Percentiles rank a stretch among this genome's conserved stretches.
Evolutionary conservation across 1,284 basidiomycete species (phyloP).

Genomic region (Cryptococcus deneoformans): DNA sequence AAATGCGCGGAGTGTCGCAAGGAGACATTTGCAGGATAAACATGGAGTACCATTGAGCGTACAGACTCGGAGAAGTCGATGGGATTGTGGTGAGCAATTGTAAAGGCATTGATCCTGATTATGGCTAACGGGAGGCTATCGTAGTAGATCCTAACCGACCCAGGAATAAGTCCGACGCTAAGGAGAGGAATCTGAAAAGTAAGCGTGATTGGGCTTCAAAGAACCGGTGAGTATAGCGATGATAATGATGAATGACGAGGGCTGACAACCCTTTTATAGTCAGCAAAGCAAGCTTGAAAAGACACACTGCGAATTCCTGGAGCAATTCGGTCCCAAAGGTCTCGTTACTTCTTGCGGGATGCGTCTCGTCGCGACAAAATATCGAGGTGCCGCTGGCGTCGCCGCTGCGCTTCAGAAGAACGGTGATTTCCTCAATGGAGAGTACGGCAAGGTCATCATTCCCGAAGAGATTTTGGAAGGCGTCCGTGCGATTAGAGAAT

Average conservation of each 20-base stretch:
- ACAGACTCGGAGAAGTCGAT: slow-evolving; percentile 55
- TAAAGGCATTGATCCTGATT: too few relatives aligned
- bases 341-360: slow-evolving; percentile 14
- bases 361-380: slow-evolving; percentile 21
- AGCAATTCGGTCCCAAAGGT: slow-evolving; percentile 24
- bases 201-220: slow-evolving; percentile 56
- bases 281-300: slow-evolving; percentile 19
- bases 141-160: slow-evolving; percentile 46
- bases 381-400: background rate
- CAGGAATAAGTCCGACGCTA: slow-evolving; percentile 52
- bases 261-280: slow-evolving; percentile 1
- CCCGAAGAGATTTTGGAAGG: slow-evolving; percentile 11
- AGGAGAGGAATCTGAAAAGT: slow-evolving; percentile 52
- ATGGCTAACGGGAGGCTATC: background rate
- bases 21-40: slow-evolving; percentile 57
- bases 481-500: too few relatives aligned
- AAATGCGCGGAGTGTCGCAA: slow-evolving; percentile 57
- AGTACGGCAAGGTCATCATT: slow-evolving; percentile 13
- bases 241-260: background rate
- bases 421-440: slow-evolving; percentile 8
- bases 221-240: slow-evolving; percentile 42
- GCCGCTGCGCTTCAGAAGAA: background rate
- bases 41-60: slow-evolving; percentile 54
- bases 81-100: slow-evolving; percentile 52
- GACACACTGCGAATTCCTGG: slow-evolving; percentile 18